Evolutionary conservation across 2,329 filamentous ascomycete species (phyloP), one percentile per base, ranked within the genome.

Genomic region (Colletotrichum viniferum): DNA sequence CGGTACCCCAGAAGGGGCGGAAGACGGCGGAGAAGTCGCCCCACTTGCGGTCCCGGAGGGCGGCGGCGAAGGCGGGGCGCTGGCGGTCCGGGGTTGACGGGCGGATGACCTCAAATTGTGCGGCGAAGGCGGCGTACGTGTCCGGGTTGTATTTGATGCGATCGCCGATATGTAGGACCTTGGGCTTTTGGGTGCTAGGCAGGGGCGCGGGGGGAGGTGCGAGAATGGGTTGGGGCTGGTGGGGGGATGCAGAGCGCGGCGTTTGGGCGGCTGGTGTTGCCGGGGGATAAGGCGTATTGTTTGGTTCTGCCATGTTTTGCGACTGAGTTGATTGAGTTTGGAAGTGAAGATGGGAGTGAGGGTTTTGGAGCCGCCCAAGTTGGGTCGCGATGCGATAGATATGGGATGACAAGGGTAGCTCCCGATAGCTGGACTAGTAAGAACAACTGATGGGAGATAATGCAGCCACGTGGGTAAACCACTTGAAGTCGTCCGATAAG

Each of bases 151-250:
- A 90, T 77, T 85, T 85, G 73, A 89, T 82, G 10, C 87, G 85
- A 80, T 96, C 94, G 77, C 95, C 95, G 83, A 95, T 92, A 85
- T 93, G 93, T 78, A 97, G 90, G 75, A 97, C 92, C 77, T 92
- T 90, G 60, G 84, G 87, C 76, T 83, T 87, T 18, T 78, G 70
- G 67, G 80, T 74, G 48, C 62, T 69, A 78, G 28, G 81, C 79
- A 73, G 83, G 74, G 74, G 79, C 73, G 64, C 78, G 68, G 52
- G 79, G 76, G 71, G 77, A 74, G 71, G 78, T 77, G 74, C 73
- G 79, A 70, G 18, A 77, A 79, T 58, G 77, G 81, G 34, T 24
- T 69, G 34, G 65, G 34, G 21, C 8, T 72, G 80, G 78, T 80
- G 84, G 67, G 86, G 86, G 61, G 86, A 88, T 24, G 82, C 81